Percentiles rank a stretch among this genome's conserved stretches.
phyloP scores from a whole-genome alignment of 148 eudicot species.

The Simmondsia chinensis region DNA sequence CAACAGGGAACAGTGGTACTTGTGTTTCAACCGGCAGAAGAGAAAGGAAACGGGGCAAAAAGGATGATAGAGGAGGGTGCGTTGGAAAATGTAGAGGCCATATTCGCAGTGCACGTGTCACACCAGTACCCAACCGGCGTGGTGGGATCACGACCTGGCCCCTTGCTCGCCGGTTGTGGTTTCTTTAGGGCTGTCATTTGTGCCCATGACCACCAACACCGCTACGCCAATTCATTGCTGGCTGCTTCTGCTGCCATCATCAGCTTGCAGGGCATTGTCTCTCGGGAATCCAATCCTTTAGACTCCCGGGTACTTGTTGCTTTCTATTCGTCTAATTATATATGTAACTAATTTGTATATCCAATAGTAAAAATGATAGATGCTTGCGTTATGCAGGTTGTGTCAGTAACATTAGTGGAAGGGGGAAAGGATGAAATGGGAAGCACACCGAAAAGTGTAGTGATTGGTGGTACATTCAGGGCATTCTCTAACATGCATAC shows the following conservation, averaged over 20 bases:
- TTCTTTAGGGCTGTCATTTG: constrained; percentile 50
- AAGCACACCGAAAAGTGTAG: constrained; percentile 19
- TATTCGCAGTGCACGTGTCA: constrained; percentile 58
- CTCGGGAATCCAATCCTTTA: constrained; percentile 68
- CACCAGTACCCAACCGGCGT: constrained; percentile 35
- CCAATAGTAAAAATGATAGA: no score
- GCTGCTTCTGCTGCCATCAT: constrained; percentile 72
- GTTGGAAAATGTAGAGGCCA: constrained; percentile 59
- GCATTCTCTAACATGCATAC: constrained; percentile 56
- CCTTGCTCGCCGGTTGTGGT: constrained; percentile 76
- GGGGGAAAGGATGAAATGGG: constrained; percentile 27
- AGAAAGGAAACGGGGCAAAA: constrained; percentile 76
- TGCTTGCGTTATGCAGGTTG: constrained; percentile 29
- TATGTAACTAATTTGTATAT: not conserved
- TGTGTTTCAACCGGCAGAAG: constrained; percentile 80
- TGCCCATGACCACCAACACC: constrained; percentile 7
- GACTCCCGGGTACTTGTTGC: constrained; percentile 50
- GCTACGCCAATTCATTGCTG: constrained; percentile 34
- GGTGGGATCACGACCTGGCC: constrained; percentile 64
- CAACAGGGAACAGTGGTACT: constrained; percentile 67
- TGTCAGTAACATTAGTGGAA: constrained; percentile 52
- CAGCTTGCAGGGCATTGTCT: constrained; percentile 76
- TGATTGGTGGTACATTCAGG: constrained; percentile 60
- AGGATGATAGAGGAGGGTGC: constrained; percentile 67
- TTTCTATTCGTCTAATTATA: not conserved